Percentiles rank a stretch among this genome's conserved stretches.
These are phyloP conservation scores for Neurospora sp. DNA, from an alignment of 495 filamentous ascomycete genomes.

Conservation along the genomic window DNA sequence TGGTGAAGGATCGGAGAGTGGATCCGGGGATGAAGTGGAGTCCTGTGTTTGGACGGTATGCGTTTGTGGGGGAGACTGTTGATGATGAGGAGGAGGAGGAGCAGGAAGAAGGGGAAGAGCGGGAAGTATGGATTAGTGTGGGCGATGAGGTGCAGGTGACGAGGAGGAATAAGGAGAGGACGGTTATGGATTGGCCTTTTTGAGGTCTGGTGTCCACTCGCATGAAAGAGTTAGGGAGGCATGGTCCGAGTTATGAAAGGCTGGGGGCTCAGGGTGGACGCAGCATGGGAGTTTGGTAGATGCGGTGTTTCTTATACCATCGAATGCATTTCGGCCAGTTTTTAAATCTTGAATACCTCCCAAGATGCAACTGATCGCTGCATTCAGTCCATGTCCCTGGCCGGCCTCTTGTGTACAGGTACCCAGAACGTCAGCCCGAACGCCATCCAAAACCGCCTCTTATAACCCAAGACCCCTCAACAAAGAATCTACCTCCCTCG, in stretches of 20 bases:
- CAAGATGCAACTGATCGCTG: too few relatives aligned
- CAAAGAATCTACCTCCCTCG: slow-evolving; percentile 32
- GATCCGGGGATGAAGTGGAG: slow-evolving; percentile 62
- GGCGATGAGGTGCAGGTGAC: slow-evolving; percentile 62
- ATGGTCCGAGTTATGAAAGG: too few relatives aligned
- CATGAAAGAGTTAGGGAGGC: not conserved
- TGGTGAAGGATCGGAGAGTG: slow-evolving; percentile 69
- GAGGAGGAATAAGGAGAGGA: slow-evolving; percentile 45
- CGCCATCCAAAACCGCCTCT: not conserved
- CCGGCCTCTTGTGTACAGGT: too few relatives aligned
- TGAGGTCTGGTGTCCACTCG: not conserved
- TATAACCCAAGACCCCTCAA: slow-evolving; percentile 8
- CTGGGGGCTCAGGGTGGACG: too few relatives aligned
- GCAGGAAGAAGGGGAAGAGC: slow-evolving; percentile 40
- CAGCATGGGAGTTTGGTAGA: too few relatives aligned
- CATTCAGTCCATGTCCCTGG: too few relatives aligned
- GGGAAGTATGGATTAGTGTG: slow-evolving; percentile 25
- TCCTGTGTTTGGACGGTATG: slow-evolving; percentile 80
- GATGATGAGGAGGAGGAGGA: slow-evolving; percentile 50
- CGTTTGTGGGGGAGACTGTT: slow-evolving; percentile 40
- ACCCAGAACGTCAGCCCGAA: not conserved
- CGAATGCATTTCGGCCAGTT: not conserved
- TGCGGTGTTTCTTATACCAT: not conserved
- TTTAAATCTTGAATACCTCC: not conserved
- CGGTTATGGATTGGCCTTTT: slow-evolving; percentile 38